phyloP scores from a whole-genome alignment of 805 yeast genomes.

The Nakazawaea populi region DNA sequence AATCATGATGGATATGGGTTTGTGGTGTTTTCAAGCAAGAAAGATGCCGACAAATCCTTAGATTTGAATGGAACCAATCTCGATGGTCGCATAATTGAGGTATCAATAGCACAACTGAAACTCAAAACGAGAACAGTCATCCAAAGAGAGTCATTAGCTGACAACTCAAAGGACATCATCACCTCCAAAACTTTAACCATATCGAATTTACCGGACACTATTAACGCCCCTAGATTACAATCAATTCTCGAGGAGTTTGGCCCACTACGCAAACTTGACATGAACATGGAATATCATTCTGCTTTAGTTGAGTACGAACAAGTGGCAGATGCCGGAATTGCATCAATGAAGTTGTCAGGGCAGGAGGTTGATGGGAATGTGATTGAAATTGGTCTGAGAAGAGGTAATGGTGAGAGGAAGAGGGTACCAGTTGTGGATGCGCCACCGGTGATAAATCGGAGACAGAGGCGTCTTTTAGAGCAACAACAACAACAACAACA shows the following conservation, averaged over 20 bases:
- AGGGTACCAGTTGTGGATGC: slow-evolving; percentile 4
- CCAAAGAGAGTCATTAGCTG: slow-evolving; percentile 3
- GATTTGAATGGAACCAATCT: slow-evolving; percentile 32
- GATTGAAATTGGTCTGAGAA: slow-evolving; percentile 25
- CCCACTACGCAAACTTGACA: slow-evolving; percentile 33
- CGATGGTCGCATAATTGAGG: slow-evolving; percentile 42
- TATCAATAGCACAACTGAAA: slow-evolving; percentile 40
- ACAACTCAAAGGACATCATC: slow-evolving; percentile 10
- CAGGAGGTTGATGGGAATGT: slow-evolving; percentile 26
- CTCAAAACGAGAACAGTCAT: slow-evolving; percentile 21
- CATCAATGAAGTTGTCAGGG: slow-evolving; percentile 37
- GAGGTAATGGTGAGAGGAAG: slow-evolving; percentile 14
- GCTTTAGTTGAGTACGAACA: slow-evolving; percentile 45
- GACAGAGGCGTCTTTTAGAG: slow-evolving; percentile 7
- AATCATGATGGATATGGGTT: slow-evolving; percentile 64
- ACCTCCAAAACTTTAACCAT: slow-evolving; percentile 20
- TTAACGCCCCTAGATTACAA: slow-evolving; percentile 29
- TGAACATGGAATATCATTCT: slow-evolving; percentile 39
- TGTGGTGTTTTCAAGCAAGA: slow-evolving; percentile 37
- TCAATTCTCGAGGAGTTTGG: slow-evolving; percentile 27
- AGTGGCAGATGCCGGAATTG: slow-evolving; percentile 44
- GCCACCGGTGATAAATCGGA: slow-evolving; percentile 6
- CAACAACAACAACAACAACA: neutral
- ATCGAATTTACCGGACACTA: slow-evolving; percentile 27
- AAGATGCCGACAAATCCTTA: slow-evolving; percentile 43